Percentiles rank a stretch among this genome's conserved stretches.
phyloP scores from a whole-genome alignment of 768 basidiomycete genomes.

The Phlebiopsis flavidoalba region DNA sequence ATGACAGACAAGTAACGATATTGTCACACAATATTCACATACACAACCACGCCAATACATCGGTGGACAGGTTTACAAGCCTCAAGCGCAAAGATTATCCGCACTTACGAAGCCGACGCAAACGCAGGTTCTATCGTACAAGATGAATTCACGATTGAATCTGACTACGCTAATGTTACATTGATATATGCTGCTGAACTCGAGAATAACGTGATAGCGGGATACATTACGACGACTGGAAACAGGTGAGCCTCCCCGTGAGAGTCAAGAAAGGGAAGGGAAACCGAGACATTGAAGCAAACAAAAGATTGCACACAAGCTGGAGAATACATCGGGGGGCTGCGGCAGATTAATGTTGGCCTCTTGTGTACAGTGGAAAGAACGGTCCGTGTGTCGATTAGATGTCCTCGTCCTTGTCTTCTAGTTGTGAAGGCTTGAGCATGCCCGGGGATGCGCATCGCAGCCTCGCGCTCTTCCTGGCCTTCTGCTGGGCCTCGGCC shows the following conservation, averaged over 20 bases:
- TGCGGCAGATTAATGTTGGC: conserved; percentile 3
- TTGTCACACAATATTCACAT: too few relatives aligned
- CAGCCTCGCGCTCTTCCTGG: conserved; percentile 83
- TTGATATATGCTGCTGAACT: conserved; percentile 12
- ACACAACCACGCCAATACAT: too few relatives aligned
- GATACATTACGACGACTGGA: conserved; percentile 7
- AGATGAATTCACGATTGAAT: conserved; percentile 1
- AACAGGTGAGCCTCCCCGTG: neutral
- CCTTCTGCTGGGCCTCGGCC: conserved; percentile 70
- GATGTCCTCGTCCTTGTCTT: conserved; percentile 90
- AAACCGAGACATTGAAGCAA: conserved; percentile 9
- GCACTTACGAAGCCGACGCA: too few relatives aligned
- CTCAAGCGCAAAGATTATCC: too few relatives aligned
- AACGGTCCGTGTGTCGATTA: conserved; percentile 25
- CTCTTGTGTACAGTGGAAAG: neutral
- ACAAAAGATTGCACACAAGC: conserved; percentile 1
- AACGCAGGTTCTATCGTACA: neutral
- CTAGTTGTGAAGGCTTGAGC: conserved; percentile 92
- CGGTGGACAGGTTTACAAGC: too few relatives aligned
- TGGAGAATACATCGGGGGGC: neutral
- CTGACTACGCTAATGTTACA: conserved; percentile 15
- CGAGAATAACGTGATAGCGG: conserved; percentile 11
- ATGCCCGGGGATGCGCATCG: conserved; percentile 94
- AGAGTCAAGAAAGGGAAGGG: conserved; percentile 1
- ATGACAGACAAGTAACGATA: too few relatives aligned